A percentile compares a stretch with the other conserved stretches of the same genome.
phyloP scores from a whole-genome alignment of 2,329 filamentous ascomycete genomes.

The Thelonectria rubi region DNA sequence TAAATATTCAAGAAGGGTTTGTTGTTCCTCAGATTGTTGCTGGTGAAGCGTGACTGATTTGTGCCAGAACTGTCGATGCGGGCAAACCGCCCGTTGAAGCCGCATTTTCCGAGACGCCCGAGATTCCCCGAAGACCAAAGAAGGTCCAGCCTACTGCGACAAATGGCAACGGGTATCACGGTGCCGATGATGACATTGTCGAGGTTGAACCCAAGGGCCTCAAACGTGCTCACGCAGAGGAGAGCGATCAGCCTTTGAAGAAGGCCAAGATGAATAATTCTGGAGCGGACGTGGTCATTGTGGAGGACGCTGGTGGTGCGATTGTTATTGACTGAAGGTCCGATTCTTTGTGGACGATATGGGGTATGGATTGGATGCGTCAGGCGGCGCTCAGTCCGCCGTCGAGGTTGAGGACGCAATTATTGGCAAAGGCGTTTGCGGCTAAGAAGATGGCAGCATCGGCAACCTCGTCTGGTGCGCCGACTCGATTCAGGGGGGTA shows the following conservation, averaged over 20 bases:
- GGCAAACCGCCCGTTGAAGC: conserved; percentile 66
- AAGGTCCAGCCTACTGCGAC: conserved; percentile 48
- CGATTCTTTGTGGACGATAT: conserved; percentile 16
- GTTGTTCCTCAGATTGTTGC: conserved; percentile 37
- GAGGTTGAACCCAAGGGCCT: conserved; percentile 46
- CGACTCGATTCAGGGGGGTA: conserved; percentile 75
- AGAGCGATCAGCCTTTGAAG: conserved; percentile 55
- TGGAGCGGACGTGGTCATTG: conserved; percentile 54
- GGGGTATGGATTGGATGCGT: conserved; percentile 35
- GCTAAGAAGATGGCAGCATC: conserved; percentile 82
- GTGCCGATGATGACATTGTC: conserved; percentile 46
- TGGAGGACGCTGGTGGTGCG: conserved; percentile 66
- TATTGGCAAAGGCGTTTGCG: conserved; percentile 83
- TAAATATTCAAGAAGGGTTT: conserved; percentile 73
- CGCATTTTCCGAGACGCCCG: conserved; percentile 52
- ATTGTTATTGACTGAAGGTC: conserved; percentile 70
- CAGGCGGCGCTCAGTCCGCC: conserved; percentile 79
- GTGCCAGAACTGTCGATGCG: conserved; percentile 51
- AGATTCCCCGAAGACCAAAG: conserved; percentile 65
- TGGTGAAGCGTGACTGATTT: conserved; percentile 38
- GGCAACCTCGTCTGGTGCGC: conserved; percentile 76
- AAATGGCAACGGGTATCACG: conserved; percentile 52
- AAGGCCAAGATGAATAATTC: conserved; percentile 56
- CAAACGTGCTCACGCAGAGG: conserved; percentile 59
- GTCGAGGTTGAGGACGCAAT: conserved; percentile 86